phyloP scores from a whole-genome alignment of 805 yeast species.

The Nakazawaea populi region DNA sequence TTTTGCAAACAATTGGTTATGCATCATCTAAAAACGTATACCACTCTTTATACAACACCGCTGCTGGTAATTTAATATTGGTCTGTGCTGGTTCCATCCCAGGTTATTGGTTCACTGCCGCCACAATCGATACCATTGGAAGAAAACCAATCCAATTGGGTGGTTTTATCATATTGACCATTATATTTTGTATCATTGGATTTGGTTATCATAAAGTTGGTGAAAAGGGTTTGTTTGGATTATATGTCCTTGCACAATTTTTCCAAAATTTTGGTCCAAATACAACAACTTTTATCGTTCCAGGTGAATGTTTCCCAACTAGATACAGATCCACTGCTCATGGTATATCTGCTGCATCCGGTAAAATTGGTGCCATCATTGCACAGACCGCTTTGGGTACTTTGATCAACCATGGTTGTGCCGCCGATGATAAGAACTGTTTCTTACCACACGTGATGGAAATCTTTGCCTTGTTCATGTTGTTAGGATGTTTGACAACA shows the following conservation, averaged over 20 bases:
- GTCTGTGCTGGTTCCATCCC: conserved; percentile 94
- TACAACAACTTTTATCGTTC: conserved; percentile 84
- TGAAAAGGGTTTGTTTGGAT: conserved; percentile 63
- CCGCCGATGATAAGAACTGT: conserved; percentile 56
- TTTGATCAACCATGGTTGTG: conserved; percentile 72
- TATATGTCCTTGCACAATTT: conserved; percentile 78
- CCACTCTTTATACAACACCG: conserved; percentile 61
- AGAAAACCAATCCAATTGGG: conserved; percentile 77
- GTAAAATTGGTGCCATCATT: conserved; percentile 90
- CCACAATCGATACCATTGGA: conserved; percentile 75
- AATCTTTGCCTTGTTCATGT: conserved; percentile 89
- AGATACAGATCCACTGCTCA: conserved; percentile 95
- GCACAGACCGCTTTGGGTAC: conserved; percentile 89
- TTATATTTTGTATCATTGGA: conserved; percentile 73
- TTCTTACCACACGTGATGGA: conserved; percentile 91
- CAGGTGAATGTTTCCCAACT: conserved; percentile 92
- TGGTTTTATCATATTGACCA: conserved; percentile 71
- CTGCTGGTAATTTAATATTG: conserved; percentile 90
- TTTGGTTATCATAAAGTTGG: conserved; percentile 71
- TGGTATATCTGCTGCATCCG: conserved; percentile 89
- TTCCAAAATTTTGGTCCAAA: conserved; percentile 93
- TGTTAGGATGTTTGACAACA: conserved; percentile 63
- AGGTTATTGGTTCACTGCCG: conserved; percentile 85
- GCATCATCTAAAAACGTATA: conserved; percentile 70
- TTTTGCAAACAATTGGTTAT: conserved; percentile 78